phyloP scores from a whole-genome alignment of 805 yeast genomes.

The Candida germanica region DNA sequence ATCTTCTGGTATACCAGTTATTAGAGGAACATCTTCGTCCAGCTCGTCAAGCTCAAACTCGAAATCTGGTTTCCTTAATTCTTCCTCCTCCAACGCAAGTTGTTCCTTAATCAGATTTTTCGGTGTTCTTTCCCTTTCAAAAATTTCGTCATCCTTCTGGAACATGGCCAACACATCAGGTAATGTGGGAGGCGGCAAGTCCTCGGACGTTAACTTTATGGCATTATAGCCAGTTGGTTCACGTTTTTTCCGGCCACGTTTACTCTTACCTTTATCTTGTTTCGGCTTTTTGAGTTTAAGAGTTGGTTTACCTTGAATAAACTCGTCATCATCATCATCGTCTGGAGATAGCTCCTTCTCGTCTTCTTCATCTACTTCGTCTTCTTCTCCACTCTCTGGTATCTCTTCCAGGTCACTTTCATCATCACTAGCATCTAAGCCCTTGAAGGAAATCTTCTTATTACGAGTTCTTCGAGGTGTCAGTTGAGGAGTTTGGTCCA shows the following conservation, averaged over 20 bases:
- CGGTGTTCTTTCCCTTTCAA: neutral
- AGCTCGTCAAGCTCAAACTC: neutral
- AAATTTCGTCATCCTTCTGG: constrained; percentile 7
- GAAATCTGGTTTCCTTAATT: constrained; percentile 1
- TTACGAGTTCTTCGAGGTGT: neutral
- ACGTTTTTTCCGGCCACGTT: no score
- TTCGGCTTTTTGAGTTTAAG: neutral
- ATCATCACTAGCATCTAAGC: no score
- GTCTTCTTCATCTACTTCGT: neutral
- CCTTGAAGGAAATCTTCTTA: neutral
- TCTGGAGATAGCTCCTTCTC: no score
- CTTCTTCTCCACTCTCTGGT: constrained; percentile 9
- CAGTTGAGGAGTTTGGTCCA: no score
- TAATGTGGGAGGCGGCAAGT: neutral
- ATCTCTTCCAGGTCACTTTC: constrained; percentile 5
- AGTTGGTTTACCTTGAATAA: neutral
- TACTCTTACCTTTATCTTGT: no score
- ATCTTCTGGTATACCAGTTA: constrained; percentile 22
- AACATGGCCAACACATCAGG: constrained; percentile 6
- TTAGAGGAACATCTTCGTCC: constrained; percentile 15
- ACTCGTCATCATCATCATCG: neutral
- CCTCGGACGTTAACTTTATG: no score
- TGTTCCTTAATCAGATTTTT: neutral
- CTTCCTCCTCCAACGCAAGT: no score
- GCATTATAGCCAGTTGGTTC: no score